phyloP scores from a whole-genome alignment of 495 filamentous ascomycete species.

The Hypomontagnella submonticulosa region DNA sequence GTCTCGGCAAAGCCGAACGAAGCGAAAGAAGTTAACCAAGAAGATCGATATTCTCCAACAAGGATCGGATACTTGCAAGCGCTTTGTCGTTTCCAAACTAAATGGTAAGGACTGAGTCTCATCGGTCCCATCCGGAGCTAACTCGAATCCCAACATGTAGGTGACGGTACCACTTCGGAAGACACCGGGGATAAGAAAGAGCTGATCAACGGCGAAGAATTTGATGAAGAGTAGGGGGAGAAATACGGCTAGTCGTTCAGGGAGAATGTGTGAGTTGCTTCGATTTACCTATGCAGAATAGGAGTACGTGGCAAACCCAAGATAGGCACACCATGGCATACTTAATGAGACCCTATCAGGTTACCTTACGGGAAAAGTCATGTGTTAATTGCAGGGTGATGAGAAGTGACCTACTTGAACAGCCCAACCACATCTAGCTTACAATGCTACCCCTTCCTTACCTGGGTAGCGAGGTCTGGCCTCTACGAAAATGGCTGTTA shows the following conservation, averaged over 20 bases:
- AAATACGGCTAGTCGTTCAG: background rate
- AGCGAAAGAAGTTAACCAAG: constrained; percentile 62
- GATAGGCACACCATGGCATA: too few species aligned
- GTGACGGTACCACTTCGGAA: background rate
- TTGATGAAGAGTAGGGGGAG: background rate
- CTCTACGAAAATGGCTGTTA: too few species aligned
- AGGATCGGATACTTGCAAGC: constrained; percentile 62
- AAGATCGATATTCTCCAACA: constrained; percentile 62
- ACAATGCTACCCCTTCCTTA: too few species aligned
- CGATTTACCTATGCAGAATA: too few species aligned
- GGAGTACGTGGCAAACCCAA: too few species aligned
- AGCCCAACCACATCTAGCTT: too few species aligned
- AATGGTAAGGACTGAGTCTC: constrained; percentile 12
- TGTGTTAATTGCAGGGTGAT: too few species aligned
- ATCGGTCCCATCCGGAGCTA: background rate
- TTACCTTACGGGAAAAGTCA: too few species aligned
- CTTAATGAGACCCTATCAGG: too few species aligned
- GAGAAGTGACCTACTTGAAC: too few species aligned
- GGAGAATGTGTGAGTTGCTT: too few species aligned
- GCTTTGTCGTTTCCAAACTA: constrained; percentile 45
- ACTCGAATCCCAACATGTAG: constrained; percentile 5
- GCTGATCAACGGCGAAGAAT: constrained; percentile 4
- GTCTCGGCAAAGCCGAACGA: constrained; percentile 58
- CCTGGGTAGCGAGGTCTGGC: too few species aligned
- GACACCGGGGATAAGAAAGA: background rate